phyloP scores from a whole-genome alignment of 441 rosid genomes.

The Isatis lusitanica region DNA sequence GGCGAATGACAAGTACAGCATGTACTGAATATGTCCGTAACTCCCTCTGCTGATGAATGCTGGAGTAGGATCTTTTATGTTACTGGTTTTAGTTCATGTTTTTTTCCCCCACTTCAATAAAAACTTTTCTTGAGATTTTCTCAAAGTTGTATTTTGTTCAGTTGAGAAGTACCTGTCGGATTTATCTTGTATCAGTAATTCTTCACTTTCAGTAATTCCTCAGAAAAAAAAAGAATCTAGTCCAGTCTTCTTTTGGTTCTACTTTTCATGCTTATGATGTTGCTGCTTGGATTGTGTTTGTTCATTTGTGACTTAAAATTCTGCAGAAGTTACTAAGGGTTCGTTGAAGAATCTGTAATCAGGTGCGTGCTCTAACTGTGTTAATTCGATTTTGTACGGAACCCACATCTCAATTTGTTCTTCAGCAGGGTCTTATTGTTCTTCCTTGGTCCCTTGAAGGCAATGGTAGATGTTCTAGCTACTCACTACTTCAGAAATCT shows the following conservation, averaged over 20 bases:
- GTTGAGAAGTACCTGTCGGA: conserved; percentile 37
- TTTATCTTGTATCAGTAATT: conserved; percentile 35
- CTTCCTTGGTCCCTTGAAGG: not conserved
- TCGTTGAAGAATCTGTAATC: conserved; percentile 18
- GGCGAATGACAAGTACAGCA: conserved; percentile 50
- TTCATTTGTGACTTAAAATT: not conserved
- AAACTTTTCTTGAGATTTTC: conserved; percentile 33
- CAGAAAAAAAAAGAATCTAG: conserved; percentile 1
- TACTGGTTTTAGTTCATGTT: conserved; percentile 23
- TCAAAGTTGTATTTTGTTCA: conserved; percentile 39
- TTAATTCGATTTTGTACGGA: not conserved
- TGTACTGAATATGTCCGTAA: conserved; percentile 40
- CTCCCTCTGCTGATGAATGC: conserved; percentile 3
- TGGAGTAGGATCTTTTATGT: conserved; percentile 27
- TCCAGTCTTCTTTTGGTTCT: conserved; percentile 7
- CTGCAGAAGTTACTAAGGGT: conserved; percentile 10
- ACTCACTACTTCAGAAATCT: not conserved
- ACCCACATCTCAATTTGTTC: not conserved
- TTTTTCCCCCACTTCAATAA: conserved; percentile 22
- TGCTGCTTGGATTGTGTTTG: conserved; percentile 11
- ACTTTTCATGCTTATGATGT: conserved; percentile 21
- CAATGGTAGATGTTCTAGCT: not conserved
- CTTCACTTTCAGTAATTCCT: conserved; percentile 26
- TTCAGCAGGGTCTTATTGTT: conserved; percentile 14
- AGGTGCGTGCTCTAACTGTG: not conserved